These are phyloP conservation scores for Brassica juncea DNA, from an alignment of 345 rosid species.

Conservation along the genomic window DNA sequence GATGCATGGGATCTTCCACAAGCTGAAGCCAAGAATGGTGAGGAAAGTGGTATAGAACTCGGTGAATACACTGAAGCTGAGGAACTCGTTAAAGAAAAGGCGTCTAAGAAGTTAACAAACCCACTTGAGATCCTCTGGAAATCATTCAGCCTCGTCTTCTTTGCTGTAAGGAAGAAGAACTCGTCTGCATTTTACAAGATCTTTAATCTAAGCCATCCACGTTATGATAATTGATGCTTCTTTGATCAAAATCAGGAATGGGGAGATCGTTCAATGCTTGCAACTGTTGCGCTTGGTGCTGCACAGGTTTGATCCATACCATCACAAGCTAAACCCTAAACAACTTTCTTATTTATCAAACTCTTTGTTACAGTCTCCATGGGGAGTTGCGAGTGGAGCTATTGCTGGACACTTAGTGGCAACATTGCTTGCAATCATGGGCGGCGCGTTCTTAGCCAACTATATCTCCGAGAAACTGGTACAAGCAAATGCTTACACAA, in stretches of 20 bases:
- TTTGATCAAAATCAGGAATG: constrained; percentile 67
- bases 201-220: background rate
- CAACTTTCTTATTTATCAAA: background rate
- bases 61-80: constrained; percentile 90
- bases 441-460: constrained; percentile 92
- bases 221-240: background rate
- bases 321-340: background rate
- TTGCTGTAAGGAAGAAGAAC: constrained; percentile 63
- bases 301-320: constrained; percentile 63
- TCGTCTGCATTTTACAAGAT: too few relatives aligned
- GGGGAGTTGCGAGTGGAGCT: constrained; percentile 96
- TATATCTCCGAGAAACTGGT: constrained; percentile 96
- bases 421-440: constrained; percentile 76
- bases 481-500: constrained; percentile 26
- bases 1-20: constrained; percentile 95
- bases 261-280: constrained; percentile 99
- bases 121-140: constrained; percentile 90
- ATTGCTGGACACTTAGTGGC: constrained; percentile 92
- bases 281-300: constrained; percentile 96
- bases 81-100: constrained; percentile 91
- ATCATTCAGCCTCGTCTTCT: constrained; percentile 94
- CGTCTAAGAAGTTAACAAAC: constrained; percentile 73
- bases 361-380: constrained; percentile 64
- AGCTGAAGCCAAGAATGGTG: constrained; percentile 53
- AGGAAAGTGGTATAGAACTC: constrained; percentile 58